Evolutionary conservation across 169 alveolate species (phyloP).

Genomic region (Cryptosporidium muris): DNA sequence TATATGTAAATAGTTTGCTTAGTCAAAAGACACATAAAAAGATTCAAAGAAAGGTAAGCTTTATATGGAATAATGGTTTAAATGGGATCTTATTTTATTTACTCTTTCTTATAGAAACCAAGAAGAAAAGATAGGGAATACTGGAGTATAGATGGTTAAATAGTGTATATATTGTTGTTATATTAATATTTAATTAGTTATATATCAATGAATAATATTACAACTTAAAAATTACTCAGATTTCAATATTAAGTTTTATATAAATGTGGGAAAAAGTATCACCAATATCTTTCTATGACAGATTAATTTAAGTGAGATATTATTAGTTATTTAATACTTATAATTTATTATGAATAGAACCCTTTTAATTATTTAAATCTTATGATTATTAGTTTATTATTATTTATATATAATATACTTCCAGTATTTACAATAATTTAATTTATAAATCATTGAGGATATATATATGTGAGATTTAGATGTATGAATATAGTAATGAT

Average conservation of each 20-base stretch:
- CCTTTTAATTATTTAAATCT: no score
- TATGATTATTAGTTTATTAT: no score
- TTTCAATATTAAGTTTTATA: neutral
- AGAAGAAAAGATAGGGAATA: slow-evolving; percentile 65
- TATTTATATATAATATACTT: no score
- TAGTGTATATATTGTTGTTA: neutral
- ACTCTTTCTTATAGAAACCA: slow-evolving; percentile 21
- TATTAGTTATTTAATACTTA: no score
- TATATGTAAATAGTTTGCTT: slow-evolving; percentile 45
- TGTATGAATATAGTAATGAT: no score
- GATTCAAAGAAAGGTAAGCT: slow-evolving; percentile 51
- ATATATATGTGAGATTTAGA: no score
- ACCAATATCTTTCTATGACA: neutral
- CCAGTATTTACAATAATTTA: no score
- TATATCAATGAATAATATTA: no score
- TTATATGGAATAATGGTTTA: neutral
- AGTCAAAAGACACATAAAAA: slow-evolving; percentile 21
- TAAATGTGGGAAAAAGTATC: neutral
- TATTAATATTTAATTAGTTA: neutral
- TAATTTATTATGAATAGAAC: no score
- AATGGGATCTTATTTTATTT: neutral
- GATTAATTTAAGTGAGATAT: no score
- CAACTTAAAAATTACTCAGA: neutral
- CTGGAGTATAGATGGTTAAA: slow-evolving; percentile 64
- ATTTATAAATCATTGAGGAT: no score